Base-by-base conservation (phyloP, 106 monocot species). In the Phalaenopsis equestris region DNA sequence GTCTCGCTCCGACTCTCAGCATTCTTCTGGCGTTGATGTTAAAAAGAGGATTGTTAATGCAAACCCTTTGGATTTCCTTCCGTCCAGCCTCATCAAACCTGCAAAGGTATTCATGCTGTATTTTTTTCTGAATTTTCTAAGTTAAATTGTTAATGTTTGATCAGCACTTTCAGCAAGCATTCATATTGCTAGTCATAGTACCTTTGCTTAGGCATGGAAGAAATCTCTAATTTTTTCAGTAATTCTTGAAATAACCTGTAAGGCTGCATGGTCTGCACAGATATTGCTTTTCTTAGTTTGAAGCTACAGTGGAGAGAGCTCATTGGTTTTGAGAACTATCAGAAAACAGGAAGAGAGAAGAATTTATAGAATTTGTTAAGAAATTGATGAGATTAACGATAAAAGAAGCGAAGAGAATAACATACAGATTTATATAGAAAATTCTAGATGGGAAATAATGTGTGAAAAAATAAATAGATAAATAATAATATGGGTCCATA, bases 31-130 rank as follows among this genome's bases (percentile, higher is more conserved):
- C 15, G 84, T 61, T 67, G 82, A 77, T 58, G 75, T 52, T 78
- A 94, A 79, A 79, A 90, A 75, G 67, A 86, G 85, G 52, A 72
- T 84, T 65, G 46, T 82, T 5, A 89, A 88, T 76, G 77, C 77
- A 42, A 77, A 80, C 72, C 80, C 88, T 52, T 94, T 92, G 89
- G 87, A 92, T 24, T 94, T 85, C 9, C 94, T 97, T 82, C 96
- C 96, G 41, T 15, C 84, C 65, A 90, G 55, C 78, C 87, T 97
- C 49, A 79, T 86, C 21, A 94, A 89, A 79, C 65, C 87, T 41
- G 94, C 87, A 21, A 97, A 90, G 91, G 92, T 97, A 97, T 49
- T 77, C 15, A 19, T 1, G 21, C 80, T 49, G 1, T 2, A 37
- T 43, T 79, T 45, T 30, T 46, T 64, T 64, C 23, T 64, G 21